phyloP scores from a whole-genome alignment of 495 filamentous ascomycete genomes.

The Neurospora sp. region DNA sequence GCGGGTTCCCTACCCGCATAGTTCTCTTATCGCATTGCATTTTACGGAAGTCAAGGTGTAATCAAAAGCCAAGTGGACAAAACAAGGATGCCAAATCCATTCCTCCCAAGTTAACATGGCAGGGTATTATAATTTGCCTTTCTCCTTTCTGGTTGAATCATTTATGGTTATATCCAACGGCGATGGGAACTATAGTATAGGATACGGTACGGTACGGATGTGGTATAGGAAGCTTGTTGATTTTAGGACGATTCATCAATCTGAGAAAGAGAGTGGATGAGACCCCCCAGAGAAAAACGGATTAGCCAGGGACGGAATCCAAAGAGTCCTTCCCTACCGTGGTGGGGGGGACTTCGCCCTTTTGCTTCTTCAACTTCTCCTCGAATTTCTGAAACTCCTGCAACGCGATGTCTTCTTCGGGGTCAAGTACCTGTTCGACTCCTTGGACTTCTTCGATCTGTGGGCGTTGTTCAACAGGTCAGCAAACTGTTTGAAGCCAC shows the following conservation, averaged over 20 bases:
- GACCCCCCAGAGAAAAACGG: not conserved
- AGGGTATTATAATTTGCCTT: not conserved
- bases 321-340: conserved; percentile 56
- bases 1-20: not conserved
- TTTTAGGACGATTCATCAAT: not conserved
- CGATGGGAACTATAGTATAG: not conserved
- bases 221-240: not conserved
- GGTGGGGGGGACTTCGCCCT: conserved; percentile 42
- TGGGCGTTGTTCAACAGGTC: not conserved
- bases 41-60: not conserved
- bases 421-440: conserved; percentile 81
- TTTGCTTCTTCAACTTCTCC: conserved; percentile 77
- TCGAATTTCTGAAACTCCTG: conserved; percentile 93
- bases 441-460: conserved; percentile 94
- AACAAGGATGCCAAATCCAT: not conserved
- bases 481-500: not conserved
- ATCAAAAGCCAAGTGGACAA: not conserved
- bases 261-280: not conserved
- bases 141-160: not conserved
- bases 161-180: not conserved
- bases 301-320: conserved; percentile 47
- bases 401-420: conserved; percentile 84
- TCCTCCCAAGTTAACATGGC: not conserved
- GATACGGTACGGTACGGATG: not conserved
- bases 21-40: not conserved